phyloP scores from a whole-genome alignment of 2,329 filamentous ascomycete species.

The Chaetothyriales sp. region DNA sequence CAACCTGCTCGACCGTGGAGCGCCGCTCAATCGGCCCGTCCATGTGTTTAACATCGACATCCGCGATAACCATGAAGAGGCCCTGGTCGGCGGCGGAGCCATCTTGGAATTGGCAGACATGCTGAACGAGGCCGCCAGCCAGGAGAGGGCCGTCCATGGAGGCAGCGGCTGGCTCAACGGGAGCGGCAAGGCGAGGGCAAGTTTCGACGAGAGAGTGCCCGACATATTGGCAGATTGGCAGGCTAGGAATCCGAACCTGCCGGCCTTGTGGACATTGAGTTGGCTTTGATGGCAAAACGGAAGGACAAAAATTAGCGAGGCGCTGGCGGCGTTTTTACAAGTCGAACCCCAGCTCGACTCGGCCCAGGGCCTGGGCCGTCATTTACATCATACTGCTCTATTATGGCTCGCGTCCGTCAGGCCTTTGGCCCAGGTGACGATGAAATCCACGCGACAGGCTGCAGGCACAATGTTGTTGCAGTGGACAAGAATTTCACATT shows the following conservation, averaged over 20 bases:
- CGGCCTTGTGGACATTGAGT: constrained; percentile 83
- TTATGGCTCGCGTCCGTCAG: too few species aligned
- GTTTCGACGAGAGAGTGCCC: constrained; percentile 86
- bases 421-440: too few species aligned
- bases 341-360: background rate
- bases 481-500: background rate
- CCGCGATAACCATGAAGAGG: constrained; percentile 95
- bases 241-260: constrained; percentile 81
- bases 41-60: constrained; percentile 99
- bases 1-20: constrained; percentile 73
- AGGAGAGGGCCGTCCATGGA: constrained; percentile 59
- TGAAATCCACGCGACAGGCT: too few species aligned
- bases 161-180: constrained; percentile 56
- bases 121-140: constrained; percentile 64
- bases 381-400: too few species aligned
- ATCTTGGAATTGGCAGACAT: constrained; percentile 83
- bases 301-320: constrained; percentile 5
- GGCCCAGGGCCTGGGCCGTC: background rate
- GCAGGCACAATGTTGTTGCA: background rate
- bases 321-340: constrained; percentile 7
- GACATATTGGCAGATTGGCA: constrained; percentile 90
- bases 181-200: constrained; percentile 50
- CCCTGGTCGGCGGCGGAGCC: constrained; percentile 72
- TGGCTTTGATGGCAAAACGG: constrained; percentile 55
- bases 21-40: constrained; percentile 77